These are phyloP conservation scores for Primulina tabacum DNA, from an alignment of 257 asterid species.

Conservation along the genomic window DNA sequence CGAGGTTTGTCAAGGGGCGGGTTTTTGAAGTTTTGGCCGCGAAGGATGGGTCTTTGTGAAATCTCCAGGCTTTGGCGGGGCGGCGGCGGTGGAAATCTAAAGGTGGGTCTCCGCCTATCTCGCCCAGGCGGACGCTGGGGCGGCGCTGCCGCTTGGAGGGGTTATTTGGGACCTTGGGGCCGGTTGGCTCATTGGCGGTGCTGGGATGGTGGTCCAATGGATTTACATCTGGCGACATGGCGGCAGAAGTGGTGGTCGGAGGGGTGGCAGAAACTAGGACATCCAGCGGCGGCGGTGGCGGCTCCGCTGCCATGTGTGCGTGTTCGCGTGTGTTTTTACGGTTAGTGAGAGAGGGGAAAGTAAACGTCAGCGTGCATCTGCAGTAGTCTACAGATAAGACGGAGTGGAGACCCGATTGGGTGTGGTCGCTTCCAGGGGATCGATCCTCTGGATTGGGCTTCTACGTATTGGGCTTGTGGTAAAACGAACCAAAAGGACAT, in stretches of 20 bases:
- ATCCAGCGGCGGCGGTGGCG: constrained; percentile 56
- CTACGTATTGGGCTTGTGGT: too few species aligned
- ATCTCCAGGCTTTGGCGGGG: constrained; percentile 62
- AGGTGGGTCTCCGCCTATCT: constrained; percentile 82
- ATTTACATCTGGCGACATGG: constrained; percentile 40
- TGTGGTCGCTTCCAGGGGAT: neutral
- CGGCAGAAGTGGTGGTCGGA: constrained; percentile 26
- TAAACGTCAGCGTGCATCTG: neutral
- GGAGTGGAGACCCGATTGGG: neutral
- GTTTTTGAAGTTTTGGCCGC: constrained; percentile 79
- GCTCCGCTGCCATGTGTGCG: constrained; percentile 63
- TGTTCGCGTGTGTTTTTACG: neutral
- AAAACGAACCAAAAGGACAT: too few species aligned
- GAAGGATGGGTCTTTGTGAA: constrained; percentile 69
- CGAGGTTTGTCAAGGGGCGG: constrained; percentile 88
- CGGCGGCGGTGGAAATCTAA: constrained; percentile 71
- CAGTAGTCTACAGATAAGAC: neutral
- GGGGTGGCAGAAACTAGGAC: constrained; percentile 37
- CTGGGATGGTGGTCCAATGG: constrained; percentile 39
- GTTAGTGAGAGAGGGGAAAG: constrained; percentile 26
- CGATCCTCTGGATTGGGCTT: neutral
- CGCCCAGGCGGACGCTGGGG: constrained; percentile 96
- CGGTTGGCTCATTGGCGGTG: constrained; percentile 16
- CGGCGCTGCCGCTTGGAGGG: constrained; percentile 95
- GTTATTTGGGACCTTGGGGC: constrained; percentile 38